Evolutionary conservation across 148 eudicot species (phyloP).

Genomic region (Persicaria maculosa): DNA sequence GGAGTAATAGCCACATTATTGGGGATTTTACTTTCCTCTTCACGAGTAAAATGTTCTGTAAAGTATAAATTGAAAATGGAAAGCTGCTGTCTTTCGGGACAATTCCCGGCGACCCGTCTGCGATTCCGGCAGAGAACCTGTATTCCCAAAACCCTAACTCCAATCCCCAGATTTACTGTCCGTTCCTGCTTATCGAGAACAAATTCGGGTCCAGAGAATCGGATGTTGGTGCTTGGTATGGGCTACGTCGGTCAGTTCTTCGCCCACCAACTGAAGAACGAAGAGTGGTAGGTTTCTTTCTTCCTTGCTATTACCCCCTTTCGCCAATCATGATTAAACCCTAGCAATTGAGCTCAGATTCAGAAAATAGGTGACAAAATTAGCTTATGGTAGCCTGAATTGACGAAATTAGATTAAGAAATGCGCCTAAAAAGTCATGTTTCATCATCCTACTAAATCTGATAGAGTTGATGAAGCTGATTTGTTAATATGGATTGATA

Average conservation of each 20-base stretch:
- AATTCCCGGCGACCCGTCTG: slow-evolving; percentile 17
- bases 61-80: slow-evolving; percentile 22
- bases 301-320: background rate
- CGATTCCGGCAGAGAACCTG: slow-evolving; percentile 11
- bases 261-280: slow-evolving; percentile 40
- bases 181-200: background rate
- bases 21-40: no score
- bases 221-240: slow-evolving; percentile 74
- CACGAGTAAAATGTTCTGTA: no score
- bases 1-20: no score
- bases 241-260: slow-evolving; percentile 79
- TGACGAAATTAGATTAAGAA: background rate
- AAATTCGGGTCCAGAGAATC: slow-evolving; percentile 21
- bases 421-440: background rate
- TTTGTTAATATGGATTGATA: slow-evolving; percentile 16
- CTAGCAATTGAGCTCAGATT: background rate
- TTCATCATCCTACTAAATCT: background rate
- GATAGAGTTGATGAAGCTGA: background rate
- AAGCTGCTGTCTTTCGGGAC: slow-evolving; percentile 10
- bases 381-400: background rate
- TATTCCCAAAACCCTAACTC: slow-evolving; percentile 7
- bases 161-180: background rate
- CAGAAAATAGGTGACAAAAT: background rate
- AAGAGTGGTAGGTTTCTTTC: slow-evolving; percentile 46
- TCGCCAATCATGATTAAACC: background rate